These are phyloP conservation scores for Circinella umbellata DNA, from an alignment of 371 early-diverging fungal genomes.

Conservation along the genomic window DNA sequence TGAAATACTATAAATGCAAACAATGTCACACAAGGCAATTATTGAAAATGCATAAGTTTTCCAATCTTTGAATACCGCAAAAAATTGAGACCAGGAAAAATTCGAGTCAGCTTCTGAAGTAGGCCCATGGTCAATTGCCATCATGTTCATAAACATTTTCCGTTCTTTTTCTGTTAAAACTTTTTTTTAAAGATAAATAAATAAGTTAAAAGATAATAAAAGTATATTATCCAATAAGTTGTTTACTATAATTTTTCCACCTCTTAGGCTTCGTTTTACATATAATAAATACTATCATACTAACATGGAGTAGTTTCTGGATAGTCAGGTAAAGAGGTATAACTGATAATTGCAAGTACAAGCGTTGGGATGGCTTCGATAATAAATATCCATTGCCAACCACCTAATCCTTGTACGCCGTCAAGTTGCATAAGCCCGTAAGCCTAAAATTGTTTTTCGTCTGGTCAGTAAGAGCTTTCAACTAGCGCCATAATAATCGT, in stretches of 20 bases:
- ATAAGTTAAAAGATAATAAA: neutral
- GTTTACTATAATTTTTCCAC: too few species aligned
- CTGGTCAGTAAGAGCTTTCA: too few species aligned
- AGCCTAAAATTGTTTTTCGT: conserved; percentile 14
- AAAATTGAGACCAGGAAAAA: conserved; percentile 65
- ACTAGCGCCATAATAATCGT: too few species aligned
- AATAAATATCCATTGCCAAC: conserved; percentile 78
- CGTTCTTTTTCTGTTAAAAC: conserved; percentile 64
- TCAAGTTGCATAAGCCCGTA: conserved; percentile 65
- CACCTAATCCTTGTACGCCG: conserved; percentile 45
- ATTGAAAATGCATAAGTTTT: conserved; percentile 60
- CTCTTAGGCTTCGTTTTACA: too few species aligned
- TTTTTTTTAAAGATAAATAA: neutral
- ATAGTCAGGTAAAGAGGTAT: conserved; percentile 69
- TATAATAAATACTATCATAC: neutral
- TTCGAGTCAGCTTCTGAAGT: conserved; percentile 51
- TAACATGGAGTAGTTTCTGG: conserved; percentile 70
- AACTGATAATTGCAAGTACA: conserved; percentile 60
- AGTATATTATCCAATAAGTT: neutral
- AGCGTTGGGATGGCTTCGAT: conserved; percentile 77
- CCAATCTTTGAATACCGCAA: conserved; percentile 57
- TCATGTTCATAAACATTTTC: conserved; percentile 54
- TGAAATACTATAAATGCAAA: conserved; percentile 64
- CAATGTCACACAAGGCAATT: conserved; percentile 64
- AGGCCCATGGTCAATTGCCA: conserved; percentile 65